A percentile compares a stretch with the other conserved stretches of the same genome.
Conservation (phyloP, 495 filamentous ascomycete genomes). For the Hyaloscypha variabilis region DNA sequence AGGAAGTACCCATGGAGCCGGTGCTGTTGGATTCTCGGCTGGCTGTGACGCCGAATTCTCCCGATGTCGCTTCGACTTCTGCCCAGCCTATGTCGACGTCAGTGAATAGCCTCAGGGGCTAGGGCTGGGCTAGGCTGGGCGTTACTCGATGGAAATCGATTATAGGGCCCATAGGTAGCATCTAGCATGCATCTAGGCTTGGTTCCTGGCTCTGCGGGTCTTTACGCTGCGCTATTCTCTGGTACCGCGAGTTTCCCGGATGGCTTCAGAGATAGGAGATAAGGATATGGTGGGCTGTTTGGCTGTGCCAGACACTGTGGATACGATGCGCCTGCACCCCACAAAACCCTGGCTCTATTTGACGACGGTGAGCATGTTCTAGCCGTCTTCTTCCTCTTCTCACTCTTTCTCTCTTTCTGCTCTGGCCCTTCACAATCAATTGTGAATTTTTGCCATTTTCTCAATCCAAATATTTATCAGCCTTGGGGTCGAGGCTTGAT, state of each 20-base stretch:
- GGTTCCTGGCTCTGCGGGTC: constrained; percentile 1
- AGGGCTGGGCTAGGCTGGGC: neutral
- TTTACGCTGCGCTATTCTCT: neutral
- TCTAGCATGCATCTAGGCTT: neutral
- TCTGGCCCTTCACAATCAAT: neutral
- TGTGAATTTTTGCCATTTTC: neutral
- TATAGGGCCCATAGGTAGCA: neutral
- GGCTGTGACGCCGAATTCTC: neutral
- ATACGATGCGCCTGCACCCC: constrained; percentile 26
- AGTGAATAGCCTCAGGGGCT: neutral
- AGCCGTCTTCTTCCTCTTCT: constrained; percentile 2
- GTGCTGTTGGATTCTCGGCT: neutral
- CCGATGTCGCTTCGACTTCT: neutral
- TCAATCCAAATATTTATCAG: constrained; percentile 5
- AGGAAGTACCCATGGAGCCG: neutral
- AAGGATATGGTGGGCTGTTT: constrained; percentile 24
- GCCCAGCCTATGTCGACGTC: neutral
- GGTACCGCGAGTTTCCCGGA: neutral
- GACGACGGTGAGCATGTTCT: constrained; percentile 13
- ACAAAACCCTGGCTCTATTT: constrained; percentile 31
- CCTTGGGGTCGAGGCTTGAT: constrained; percentile 19
- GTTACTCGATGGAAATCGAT: constrained; percentile 21
- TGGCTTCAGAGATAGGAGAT: constrained; percentile 13
- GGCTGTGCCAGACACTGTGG: neutral
- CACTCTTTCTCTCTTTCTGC: constrained; percentile 12